These are phyloP conservation scores for Vanderwaltozyma polyspora DNA, from an alignment of 805 yeast genomes.

Conservation along the genomic window DNA sequence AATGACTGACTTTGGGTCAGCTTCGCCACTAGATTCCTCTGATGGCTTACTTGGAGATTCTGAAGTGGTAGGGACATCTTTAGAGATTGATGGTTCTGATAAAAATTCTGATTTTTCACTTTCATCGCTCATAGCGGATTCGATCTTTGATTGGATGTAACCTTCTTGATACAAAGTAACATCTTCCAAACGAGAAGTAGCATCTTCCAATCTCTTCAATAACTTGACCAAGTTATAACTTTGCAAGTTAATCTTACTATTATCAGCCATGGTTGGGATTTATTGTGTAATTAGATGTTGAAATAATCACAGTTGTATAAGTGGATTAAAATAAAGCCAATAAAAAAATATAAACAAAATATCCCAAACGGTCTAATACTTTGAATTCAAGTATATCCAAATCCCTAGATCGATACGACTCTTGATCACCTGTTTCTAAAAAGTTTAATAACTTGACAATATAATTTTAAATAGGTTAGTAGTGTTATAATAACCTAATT, in stretches of 20 bases:
- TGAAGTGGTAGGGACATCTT: slow-evolving; percentile 8
- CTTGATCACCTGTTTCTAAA: no score
- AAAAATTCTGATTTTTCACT: not conserved
- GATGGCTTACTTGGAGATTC: slow-evolving; percentile 3
- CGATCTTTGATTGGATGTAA: slow-evolving; percentile 29
- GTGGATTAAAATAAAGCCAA: no score
- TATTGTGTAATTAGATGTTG: no score
- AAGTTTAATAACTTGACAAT: no score
- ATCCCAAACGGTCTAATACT: no score
- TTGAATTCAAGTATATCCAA: no score
- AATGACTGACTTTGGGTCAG: slow-evolving; percentile 33
- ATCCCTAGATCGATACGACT: no score
- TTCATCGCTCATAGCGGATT: slow-evolving; percentile 4
- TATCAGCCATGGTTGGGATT: slow-evolving; percentile 2
- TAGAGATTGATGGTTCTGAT: not conserved
- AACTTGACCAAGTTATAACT: slow-evolving; percentile 83
- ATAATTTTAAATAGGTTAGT: no score
- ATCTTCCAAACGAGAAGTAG: slow-evolving; percentile 86
- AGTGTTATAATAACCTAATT: no score
- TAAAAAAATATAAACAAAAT: no score
- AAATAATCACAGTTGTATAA: no score
- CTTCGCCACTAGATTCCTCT: slow-evolving; percentile 12
- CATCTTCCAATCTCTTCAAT: slow-evolving; percentile 77
- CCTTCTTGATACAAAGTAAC: slow-evolving; percentile 70
- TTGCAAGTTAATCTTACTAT: slow-evolving; percentile 31